Percentiles rank a stretch among this genome's conserved stretches.
These are phyloP conservation scores for Casaregolazyma lundiana DNA, from an alignment of 1,139 yeast species.

Conservation along the genomic window DNA sequence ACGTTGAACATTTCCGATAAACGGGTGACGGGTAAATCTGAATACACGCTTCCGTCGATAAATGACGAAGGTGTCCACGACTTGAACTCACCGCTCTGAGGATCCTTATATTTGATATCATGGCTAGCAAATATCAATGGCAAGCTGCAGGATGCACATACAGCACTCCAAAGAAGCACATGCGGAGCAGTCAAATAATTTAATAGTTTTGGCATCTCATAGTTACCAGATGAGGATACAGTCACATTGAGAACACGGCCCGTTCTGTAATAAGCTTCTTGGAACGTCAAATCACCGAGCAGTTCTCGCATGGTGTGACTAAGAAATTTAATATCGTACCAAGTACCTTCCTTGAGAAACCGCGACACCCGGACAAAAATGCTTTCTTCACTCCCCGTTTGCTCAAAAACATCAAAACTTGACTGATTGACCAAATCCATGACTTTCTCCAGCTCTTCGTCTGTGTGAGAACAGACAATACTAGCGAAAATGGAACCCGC, in stretches of 20 bases:
- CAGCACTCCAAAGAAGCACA: constrained; percentile 90
- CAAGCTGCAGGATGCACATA: constrained; percentile 91
- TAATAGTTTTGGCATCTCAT: constrained; percentile 48
- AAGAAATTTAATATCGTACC: constrained; percentile 75
- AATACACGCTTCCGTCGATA: constrained; percentile 95
- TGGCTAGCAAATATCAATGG: constrained; percentile 90
- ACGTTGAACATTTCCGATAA: constrained; percentile 94
- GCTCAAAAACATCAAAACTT: constrained; percentile 69
- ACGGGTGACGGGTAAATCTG: constrained; percentile 85
- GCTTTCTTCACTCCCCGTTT: constrained; percentile 45
- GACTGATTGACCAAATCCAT: constrained; percentile 43
- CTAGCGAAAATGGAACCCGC: constrained; percentile 97
- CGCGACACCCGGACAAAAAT: constrained; percentile 52
- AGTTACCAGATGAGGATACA: constrained; percentile 67
- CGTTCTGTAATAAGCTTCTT: constrained; percentile 85
- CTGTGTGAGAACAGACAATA: constrained; percentile 73
- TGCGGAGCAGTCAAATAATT: constrained; percentile 94
- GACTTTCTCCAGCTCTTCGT: constrained; percentile 59
- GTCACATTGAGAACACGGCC: constrained; percentile 81
- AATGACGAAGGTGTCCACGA: constrained; percentile 86
- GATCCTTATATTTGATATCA: constrained; percentile 77
- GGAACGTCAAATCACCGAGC: constrained; percentile 90
- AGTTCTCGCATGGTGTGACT: constrained; percentile 69
- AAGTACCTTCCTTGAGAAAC: constrained; percentile 74
- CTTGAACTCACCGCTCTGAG: constrained; percentile 56